These are phyloP conservation scores for Fusarium incarnatum DNA, from an alignment of 2,329 filamentous ascomycete genomes.

Conservation along the genomic window DNA sequence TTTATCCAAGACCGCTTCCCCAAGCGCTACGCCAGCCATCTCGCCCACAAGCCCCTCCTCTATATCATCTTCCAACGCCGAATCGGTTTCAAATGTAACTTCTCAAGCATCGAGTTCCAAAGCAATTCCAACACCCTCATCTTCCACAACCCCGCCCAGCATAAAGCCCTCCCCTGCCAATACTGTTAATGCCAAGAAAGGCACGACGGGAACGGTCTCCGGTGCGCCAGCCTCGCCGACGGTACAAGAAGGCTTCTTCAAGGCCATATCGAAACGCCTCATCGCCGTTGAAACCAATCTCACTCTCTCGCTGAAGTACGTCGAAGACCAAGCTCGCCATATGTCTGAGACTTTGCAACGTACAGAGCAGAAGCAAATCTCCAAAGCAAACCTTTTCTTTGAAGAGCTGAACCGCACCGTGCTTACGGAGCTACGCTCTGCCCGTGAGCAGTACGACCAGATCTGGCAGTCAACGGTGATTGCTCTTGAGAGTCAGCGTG, in stretches of 20 bases:
- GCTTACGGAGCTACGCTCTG: constrained; percentile 79
- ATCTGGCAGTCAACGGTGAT: constrained; percentile 96
- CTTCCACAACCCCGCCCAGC: constrained; percentile 8
- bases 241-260: constrained; percentile 98
- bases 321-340: constrained; percentile 94
- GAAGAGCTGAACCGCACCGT: constrained; percentile 89
- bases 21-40: constrained; percentile 30
- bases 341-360: constrained; percentile 87
- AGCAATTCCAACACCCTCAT: constrained; percentile 17
- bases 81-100: constrained; percentile 21
- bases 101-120: constrained; percentile 25
- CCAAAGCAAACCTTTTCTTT: constrained; percentile 85
- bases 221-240: constrained; percentile 69
- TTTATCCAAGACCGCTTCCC: constrained; percentile 17
- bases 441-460: constrained; percentile 91
- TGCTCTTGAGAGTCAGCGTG: constrained; percentile 87
- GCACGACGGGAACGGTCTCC: constrained; percentile 46
- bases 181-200: constrained; percentile 43
- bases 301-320: constrained; percentile 92
- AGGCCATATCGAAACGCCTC: constrained; percentile 91
- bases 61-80: constrained; percentile 26
- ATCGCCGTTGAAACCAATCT: constrained; percentile 93
- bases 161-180: constrained; percentile 33
- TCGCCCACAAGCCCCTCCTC: constrained; percentile 35
- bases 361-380: constrained; percentile 86